phyloP scores from a whole-genome alignment of 768 basidiomycete species.

The Kwoniella dejecticola region DNA sequence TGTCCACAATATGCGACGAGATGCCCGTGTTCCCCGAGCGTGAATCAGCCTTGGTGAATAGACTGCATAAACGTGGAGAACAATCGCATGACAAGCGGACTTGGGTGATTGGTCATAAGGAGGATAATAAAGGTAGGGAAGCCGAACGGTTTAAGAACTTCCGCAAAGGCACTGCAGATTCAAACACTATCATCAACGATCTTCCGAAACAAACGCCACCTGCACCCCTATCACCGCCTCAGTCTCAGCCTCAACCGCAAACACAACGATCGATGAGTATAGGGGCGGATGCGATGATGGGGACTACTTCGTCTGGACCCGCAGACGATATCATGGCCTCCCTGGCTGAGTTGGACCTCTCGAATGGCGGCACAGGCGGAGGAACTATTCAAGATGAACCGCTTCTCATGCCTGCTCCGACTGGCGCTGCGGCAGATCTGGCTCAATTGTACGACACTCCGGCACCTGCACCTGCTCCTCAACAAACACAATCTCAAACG shows the following conservation, averaged over 20 bases:
- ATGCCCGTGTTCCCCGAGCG: conserved; percentile 98
- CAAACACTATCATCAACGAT: conserved; percentile 4
- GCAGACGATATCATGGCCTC: conserved; percentile 69
- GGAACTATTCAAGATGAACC: conserved; percentile 49
- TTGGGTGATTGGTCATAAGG: conserved; percentile 94
- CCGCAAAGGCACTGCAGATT: conserved; percentile 57
- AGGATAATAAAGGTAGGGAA: conserved; percentile 78
- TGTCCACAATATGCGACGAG: conserved; percentile 95
- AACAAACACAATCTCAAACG: not conserved
- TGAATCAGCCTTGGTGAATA: conserved; percentile 81
- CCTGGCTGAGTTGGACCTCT: conserved; percentile 75
- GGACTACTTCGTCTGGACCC: conserved; percentile 50
- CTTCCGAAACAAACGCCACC: not conserved
- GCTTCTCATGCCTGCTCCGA: conserved; percentile 27
- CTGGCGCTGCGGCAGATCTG: conserved; percentile 4
- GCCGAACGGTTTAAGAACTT: conserved; percentile 61
- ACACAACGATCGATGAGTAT: conserved; percentile 34
- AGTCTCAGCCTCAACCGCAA: conserved; percentile 8
- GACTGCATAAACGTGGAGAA: conserved; percentile 83
- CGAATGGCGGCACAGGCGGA: conserved; percentile 12
- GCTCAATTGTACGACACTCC: conserved; percentile 3
- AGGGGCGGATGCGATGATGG: conserved; percentile 55
- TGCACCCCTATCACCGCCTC: not conserved
- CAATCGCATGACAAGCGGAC: conserved; percentile 94
- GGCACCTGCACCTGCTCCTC: not conserved